Evolutionary conservation across 805 yeast species (phyloP), one percentile per base, ranked within the genome.

Genomic region (Saccharomycopsis vini): DNA sequence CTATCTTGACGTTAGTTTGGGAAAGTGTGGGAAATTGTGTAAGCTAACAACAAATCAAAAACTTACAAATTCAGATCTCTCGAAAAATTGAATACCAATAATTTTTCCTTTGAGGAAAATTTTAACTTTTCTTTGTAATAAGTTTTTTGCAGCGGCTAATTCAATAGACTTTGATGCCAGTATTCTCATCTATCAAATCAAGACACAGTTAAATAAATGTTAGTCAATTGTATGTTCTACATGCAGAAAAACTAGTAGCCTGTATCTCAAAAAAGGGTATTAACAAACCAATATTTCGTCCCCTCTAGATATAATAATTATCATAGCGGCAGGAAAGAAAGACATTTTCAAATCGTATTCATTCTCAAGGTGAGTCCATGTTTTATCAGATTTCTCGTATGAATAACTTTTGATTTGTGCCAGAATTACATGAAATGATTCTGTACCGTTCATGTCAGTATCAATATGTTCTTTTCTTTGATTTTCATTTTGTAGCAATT

Each of bases 331-430:
- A 5, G 12, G 7, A 15, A 9, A 9, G n/a, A 15, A 9, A 15
- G 34, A 16, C 16, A 23, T 26, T 22, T 24, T 26, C n/a, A 45
- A 31, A 15, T 36, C 33, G 3, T 36, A 21, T 20, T 41, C 37
- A 23, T 45, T 28, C 18, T 36, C 28, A 5, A 45, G 10, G 26
- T 40, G 49, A 12, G 15, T 23, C 49, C 49, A 45, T 6, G 12
- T 20, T 19, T 34, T 38, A 21, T 41, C 24, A 4, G 29, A n/a
- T 10, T 24, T 37, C 19, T 23, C 39, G 32, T 18, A 30, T 5
- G 42, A 45, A 21, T 35, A 45, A 19, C 21, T 37, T 16, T 23
- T 32, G 6, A 45, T 24, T 5, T 28, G 21, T n/a, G n/a, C n/a
- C n/a, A n/a, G n/a, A n/a, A n/a, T n/a, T n/a, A n/a, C n/a, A n/a